phyloP scores from a whole-genome alignment of 2,329 filamentous ascomycete genomes.

The Aspergillus fructus region DNA sequence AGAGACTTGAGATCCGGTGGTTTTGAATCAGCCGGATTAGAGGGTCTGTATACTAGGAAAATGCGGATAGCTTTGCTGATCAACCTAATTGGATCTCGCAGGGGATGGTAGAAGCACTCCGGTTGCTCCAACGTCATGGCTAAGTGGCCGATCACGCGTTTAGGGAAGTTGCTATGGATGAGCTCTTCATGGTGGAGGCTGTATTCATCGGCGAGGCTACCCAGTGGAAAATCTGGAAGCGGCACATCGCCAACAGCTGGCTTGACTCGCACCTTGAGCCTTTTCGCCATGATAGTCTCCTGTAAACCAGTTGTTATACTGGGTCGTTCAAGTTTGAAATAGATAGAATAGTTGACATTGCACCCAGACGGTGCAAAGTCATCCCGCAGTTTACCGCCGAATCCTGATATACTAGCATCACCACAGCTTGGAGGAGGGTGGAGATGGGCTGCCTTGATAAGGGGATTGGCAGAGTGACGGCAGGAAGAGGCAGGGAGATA shows the following conservation, averaged over 20 bases:
- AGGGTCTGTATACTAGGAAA: conserved; percentile 5
- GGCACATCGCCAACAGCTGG: conserved; percentile 6
- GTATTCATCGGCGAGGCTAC: neutral
- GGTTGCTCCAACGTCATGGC: conserved; percentile 9
- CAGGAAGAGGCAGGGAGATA: conserved; percentile 10
- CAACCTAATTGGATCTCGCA: conserved; percentile 9
- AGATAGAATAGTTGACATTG: conserved; percentile 15
- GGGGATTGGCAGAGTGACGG: conserved; percentile 3
- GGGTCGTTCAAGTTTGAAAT: conserved; percentile 8
- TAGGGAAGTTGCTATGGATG: neutral
- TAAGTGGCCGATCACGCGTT: neutral
- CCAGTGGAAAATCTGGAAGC: neutral
- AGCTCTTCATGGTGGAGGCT: neutral
- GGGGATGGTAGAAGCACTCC: conserved; percentile 10
- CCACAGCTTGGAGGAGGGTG: conserved; percentile 19
- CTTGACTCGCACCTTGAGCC: conserved; percentile 19
- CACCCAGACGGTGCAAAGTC: conserved; percentile 17
- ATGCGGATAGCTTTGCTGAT: conserved; percentile 12
- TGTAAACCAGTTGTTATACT: neutral
- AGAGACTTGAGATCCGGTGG: conserved; percentile 16
- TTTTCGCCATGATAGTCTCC: conserved; percentile 8
- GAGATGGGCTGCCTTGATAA: conserved; percentile 14
- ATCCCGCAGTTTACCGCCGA: conserved; percentile 17
- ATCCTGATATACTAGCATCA: conserved; percentile 14
- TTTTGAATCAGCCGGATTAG: neutral